Conservation (phyloP, 805 yeast genomes). For the Ogataea thermomethanolica region DNA sequence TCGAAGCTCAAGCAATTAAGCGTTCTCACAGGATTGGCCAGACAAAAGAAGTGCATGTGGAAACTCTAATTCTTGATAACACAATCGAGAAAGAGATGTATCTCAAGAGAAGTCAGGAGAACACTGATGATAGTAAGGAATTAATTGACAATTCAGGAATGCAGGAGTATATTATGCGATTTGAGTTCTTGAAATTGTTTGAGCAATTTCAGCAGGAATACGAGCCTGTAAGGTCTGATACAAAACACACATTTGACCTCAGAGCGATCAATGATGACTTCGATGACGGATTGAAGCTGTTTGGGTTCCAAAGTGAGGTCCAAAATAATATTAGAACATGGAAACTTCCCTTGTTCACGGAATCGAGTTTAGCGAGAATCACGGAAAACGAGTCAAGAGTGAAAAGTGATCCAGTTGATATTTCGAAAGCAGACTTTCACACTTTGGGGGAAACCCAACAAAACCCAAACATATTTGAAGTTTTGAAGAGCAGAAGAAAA, state of each 20-base stretch:
- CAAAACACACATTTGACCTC: slow-evolving; percentile 11
- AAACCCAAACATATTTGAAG: slow-evolving; percentile 12
- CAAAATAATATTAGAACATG: slow-evolving; percentile 23
- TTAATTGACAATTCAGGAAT: slow-evolving; percentile 59
- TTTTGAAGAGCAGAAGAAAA: slow-evolving; percentile 17
- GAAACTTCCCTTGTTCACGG: slow-evolving; percentile 37
- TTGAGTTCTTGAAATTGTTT: slow-evolving; percentile 42
- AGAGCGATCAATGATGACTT: slow-evolving; percentile 9
- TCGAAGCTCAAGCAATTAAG: slow-evolving; percentile 74
- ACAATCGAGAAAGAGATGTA: slow-evolving; percentile 71
- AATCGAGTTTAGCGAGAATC: slow-evolving; percentile 28
- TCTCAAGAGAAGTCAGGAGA: slow-evolving; percentile 28
- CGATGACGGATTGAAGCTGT: slow-evolving; percentile 21
- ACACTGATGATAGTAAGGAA: slow-evolving; percentile 28
- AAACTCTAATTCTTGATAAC: slow-evolving; percentile 56
- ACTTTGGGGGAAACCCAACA: not conserved
- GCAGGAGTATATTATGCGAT: slow-evolving; percentile 50
- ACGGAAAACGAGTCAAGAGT: slow-evolving; percentile 23
- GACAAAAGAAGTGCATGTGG: slow-evolving; percentile 59
- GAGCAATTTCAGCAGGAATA: slow-evolving; percentile 35
- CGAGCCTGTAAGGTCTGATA: slow-evolving; percentile 33
- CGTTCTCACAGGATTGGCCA: slow-evolving; percentile 79
- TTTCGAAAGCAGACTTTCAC: slow-evolving; percentile 6
- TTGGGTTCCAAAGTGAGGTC: slow-evolving; percentile 15
- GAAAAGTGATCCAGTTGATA: slow-evolving; percentile 11